These are phyloP conservation scores for Datura wrightii DNA, from an alignment of 257 asterid genomes.

Conservation along the genomic window DNA sequence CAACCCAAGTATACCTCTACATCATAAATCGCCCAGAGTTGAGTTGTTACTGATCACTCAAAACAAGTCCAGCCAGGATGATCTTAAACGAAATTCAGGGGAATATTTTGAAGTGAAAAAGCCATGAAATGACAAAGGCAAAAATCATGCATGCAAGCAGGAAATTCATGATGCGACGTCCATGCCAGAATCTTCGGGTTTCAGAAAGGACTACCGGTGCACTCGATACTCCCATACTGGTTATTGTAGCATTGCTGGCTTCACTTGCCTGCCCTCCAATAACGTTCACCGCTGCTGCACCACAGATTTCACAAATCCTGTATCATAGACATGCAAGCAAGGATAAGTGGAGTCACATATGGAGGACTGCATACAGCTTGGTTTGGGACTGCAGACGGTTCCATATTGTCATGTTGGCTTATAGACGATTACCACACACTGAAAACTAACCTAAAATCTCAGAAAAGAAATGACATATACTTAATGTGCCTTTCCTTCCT, in stretches of 20 bases:
- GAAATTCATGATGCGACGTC: slow-evolving; percentile 56
- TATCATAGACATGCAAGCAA: slow-evolving; percentile 26
- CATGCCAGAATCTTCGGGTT: slow-evolving; percentile 47
- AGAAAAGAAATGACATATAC: background rate
- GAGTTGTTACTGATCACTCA: background rate
- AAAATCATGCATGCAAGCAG: slow-evolving; percentile 59
- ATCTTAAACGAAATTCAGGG: slow-evolving; percentile 35
- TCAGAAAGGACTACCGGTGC: slow-evolving; percentile 41
- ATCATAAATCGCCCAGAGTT: background rate
- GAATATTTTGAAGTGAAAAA: slow-evolving; percentile 54
- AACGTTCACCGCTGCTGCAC: slow-evolving; percentile 49
- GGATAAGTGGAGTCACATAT: background rate
- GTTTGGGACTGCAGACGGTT: background rate
- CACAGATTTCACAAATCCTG: slow-evolving; percentile 62
- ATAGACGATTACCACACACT: background rate
- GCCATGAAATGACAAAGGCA: slow-evolving; percentile 63
- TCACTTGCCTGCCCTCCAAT: slow-evolving; percentile 49
- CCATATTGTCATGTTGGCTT: slow-evolving; percentile 3
- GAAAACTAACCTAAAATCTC: background rate
- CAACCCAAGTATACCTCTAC: slow-evolving; percentile 25
- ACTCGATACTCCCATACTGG: slow-evolving; percentile 30
- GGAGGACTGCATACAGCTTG: background rate
- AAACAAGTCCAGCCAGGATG: slow-evolving; percentile 13
- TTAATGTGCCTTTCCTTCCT: background rate
- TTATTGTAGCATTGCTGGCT: slow-evolving; percentile 27